A percentile compares a stretch with the other conserved stretches of the same genome.
phyloP scores from a whole-genome alignment of 768 basidiomycete genomes.

The Trichaptum fuscoviolaceum region DNA sequence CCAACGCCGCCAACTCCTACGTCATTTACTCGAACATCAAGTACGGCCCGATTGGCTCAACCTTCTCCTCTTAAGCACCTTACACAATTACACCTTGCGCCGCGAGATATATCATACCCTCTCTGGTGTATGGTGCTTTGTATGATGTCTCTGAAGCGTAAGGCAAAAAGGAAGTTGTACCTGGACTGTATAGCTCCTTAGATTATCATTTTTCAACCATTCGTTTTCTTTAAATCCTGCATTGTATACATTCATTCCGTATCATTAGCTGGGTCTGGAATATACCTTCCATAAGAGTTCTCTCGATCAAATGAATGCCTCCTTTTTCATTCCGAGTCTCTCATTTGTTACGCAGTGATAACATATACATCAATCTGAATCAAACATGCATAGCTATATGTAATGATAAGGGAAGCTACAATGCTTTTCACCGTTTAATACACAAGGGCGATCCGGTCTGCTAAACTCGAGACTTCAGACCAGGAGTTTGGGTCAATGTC shows the following conservation, averaged over 20 bases:
- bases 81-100: not conserved
- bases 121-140: not conserved
- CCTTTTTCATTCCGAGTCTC: no score
- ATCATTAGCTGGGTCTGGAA: no score
- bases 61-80: conserved; percentile 1
- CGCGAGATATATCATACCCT: not conserved
- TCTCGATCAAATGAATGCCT: no score
- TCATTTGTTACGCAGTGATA: no score
- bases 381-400: not conserved
- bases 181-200: not conserved
- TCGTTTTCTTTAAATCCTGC: no score
- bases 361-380: no score
- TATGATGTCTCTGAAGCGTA: not conserved
- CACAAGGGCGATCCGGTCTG: not conserved
- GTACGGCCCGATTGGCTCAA: conserved; percentile 24
- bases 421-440: not conserved
- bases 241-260: no score
- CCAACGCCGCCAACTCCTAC: conserved; percentile 30
- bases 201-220: not conserved
- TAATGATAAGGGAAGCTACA: not conserved
- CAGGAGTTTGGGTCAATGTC: not conserved
- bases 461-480: not conserved
- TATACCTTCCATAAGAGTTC: no score
- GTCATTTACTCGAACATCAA: conserved; percentile 54
- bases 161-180: not conserved